Base-by-base conservation (phyloP, 805 yeast species). In the Maudiozyma pseudohumilis region DNA sequence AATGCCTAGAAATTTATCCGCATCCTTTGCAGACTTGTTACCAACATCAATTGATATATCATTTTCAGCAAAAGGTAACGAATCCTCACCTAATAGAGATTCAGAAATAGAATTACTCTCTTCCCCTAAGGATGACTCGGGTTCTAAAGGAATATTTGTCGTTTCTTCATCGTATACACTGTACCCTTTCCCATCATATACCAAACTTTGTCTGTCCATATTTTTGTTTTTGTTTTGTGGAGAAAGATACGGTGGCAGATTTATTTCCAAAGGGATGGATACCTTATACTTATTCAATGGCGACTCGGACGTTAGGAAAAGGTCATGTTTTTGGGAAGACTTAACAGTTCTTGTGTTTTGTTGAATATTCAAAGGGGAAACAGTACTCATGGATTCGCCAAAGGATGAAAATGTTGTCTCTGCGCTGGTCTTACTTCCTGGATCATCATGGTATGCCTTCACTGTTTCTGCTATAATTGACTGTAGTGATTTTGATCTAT, bases 181-280 rank as follows among this genome's bases (percentile, higher is more conserved):
- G 41, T 64, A 65, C 7, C 54, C 54, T 8, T 45, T 43, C 8
- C 70, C 70, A 39, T 64, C 64, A 43, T 49, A 65, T 1, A 65
- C 42, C n/a, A 64, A 44, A 18, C 60, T 55, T 3, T 40, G 36
- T 30, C 63, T 47, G 9, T 40, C 29, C 22, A 43, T 53, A 5
- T 40, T 19, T 40, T 53, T 60, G 3, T 42, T 16, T 41, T 52
- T 59, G 42, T 63, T 63, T 27, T 42, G 38, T 5, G 64, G 63
- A 0, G 68, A 63, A 15, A 65, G 38, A 21, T 43, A 49, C 4
- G 69, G 69, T 8, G 70, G 70, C 7, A 64, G 41, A 3, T 48
- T 40, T 6, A 59, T 50, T 37, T 64, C 64, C 11, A 61, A 48
- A 7, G 70, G 70, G 1, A 65, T 53, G 1, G 70, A 62, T 1